phyloP scores from a whole-genome alignment of 768 basidiomycete species.

The Tulasnella sp. region DNA sequence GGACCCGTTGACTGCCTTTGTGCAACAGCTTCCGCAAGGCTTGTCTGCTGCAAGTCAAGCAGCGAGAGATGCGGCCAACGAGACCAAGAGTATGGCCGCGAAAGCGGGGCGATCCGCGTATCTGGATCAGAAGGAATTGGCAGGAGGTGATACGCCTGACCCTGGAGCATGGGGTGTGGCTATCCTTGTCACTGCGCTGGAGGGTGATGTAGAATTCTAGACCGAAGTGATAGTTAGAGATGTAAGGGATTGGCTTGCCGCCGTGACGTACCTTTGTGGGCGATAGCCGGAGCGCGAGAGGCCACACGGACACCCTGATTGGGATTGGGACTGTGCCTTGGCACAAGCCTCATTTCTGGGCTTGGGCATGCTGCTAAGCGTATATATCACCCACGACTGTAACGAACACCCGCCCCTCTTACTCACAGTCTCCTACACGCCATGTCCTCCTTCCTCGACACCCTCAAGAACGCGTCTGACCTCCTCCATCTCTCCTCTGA shows the following conservation, averaged over 20 bases:
- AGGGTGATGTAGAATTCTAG: neutral
- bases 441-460: conserved; percentile 8
- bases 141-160: conserved; percentile 56
- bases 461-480: conserved; percentile 4
- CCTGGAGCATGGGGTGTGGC: conserved; percentile 91
- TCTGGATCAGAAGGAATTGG: conserved; percentile 58
- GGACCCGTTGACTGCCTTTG: conserved; percentile 81
- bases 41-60: conserved; percentile 41
- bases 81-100: conserved; percentile 64
- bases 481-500: conserved; percentile 10
- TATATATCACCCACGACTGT: no score
- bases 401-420: neutral
- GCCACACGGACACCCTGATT: no score
- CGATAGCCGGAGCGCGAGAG: no score
- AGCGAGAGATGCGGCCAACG: conserved; percentile 56
- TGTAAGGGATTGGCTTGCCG: no score
- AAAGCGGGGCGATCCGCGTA: conserved; percentile 87
- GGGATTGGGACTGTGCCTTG: no score
- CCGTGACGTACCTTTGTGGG: no score
- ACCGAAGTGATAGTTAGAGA: no score
- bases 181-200: conserved; percentile 46
- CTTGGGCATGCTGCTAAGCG: no score
- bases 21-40: conserved; percentile 35
- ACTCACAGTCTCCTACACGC: neutral
- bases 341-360: no score